These are phyloP conservation scores for Trebouxia sp. DNA, from an alignment of 139 green algal genomes.

Conservation along the genomic window DNA sequence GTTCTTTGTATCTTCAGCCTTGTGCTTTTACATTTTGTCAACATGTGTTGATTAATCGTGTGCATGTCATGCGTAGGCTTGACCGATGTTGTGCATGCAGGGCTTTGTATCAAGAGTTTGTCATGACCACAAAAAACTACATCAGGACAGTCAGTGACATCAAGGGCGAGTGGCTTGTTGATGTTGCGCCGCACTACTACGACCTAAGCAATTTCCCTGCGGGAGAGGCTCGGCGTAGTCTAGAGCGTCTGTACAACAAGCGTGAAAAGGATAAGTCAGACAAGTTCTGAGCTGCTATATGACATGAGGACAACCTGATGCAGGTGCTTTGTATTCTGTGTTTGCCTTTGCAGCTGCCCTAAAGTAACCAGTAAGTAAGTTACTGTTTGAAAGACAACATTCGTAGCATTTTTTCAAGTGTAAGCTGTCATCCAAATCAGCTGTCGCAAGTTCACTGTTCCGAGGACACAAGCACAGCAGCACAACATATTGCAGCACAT, in stretches of 20 bases:
- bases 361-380: too few species aligned
- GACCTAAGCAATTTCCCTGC: conserved; percentile 95
- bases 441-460: too few species aligned
- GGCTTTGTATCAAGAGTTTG: conserved; percentile 99
- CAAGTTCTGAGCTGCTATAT: background rate
- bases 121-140: conserved; percentile 97
- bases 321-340: background rate
- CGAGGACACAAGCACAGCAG: too few species aligned
- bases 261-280: conserved; percentile 30
- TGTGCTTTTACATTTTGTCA: too few species aligned
- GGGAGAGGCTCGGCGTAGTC: conserved; percentile 77
- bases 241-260: conserved; percentile 87
- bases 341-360: too few species aligned
- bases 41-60: too few species aligned
- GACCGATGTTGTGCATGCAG: conserved; percentile 52
- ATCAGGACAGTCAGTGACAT: conserved; percentile 93
- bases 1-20: too few species aligned
- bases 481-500: too few species aligned
- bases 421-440: too few species aligned
- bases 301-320: background rate
- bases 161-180: conserved; percentile 95
- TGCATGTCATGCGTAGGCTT: background rate
- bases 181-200: conserved; percentile 97
- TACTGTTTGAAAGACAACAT: too few species aligned
- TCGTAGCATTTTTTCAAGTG: too few species aligned